Evolutionary conservation across 768 basidiomycete genomes (phyloP), one percentile per base, ranked within the genome.

Genomic region (Lanmaoa rubissima): DNA sequence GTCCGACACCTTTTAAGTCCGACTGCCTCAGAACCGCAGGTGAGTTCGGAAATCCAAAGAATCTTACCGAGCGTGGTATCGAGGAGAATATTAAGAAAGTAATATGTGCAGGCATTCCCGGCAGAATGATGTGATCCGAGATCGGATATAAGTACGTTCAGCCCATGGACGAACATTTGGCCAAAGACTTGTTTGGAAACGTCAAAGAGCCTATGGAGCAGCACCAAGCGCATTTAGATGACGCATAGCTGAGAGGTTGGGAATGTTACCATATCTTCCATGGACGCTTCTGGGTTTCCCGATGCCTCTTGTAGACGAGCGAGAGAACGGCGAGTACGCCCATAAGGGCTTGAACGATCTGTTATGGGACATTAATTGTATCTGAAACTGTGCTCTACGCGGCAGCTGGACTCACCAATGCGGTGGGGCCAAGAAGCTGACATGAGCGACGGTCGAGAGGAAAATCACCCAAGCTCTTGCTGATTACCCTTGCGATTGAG

Each of bases 181-280:
- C 92, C 96, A 14, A 90, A 79, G 52, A 97, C 76, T 76, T 98
- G 95, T 71, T 97, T 97, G 3, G 87, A 88, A 5, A 97, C 90
- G 65, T 97, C 94, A 70, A 91, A 94, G n/a, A 90, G 68, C 93
- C 91, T 93, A 32, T 44, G 17, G 48, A 49, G 52, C 34, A 38
- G 40, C 7, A 38, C 24, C 44, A 43, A 57, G 26, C 19, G n/a
- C n/a, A 14, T 32, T 61, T 42, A 63, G 61, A 32, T n/a, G n/a
- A 54, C 44, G 35, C 13, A 26, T 24, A 17, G 28, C 19, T 40
- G 48, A 41, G 26, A 10, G 11, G 28, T 13, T 34, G 35, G 49
- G 35, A 7, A 55, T 60, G 83, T 56, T 63, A 89, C 93, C 96
- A 98, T 75, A 97, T 96, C 63, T 81, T 79, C 96, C 96, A 98